Evolutionary conservation across 108 stramenopile species (phyloP), one percentile per base, ranked within the genome.

Genomic region (Pseudonitzschia delicatissima): DNA sequence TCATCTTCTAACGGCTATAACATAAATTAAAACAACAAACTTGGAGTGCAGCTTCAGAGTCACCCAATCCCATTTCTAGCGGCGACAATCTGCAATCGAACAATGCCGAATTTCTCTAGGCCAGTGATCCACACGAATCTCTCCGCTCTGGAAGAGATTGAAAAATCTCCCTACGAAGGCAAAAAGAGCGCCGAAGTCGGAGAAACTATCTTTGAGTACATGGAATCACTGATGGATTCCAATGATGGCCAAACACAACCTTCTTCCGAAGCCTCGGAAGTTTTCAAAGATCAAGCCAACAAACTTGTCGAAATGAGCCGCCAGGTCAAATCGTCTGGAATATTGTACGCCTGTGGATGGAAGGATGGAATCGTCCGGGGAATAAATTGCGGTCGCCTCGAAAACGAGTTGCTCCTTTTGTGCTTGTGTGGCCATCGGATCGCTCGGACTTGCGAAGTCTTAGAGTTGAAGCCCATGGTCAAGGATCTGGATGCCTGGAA

Each of bases 131-230:
- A 13, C 0, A 42, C 15, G 0, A 42, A 23, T 12, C 50, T 70
- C 9, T 50, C 60, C 6, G 18, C 64, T 0, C 37, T 72, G 63
- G 58, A 64, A 39, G 34, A 21, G 0, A 67, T 73, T 33, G 18
- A 15, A 0, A 58, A 67, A 2, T 73, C 72, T 9, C 72, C 72
- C 1, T 73, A 73, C 59, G 28, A 65, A 33, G 23, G n/a, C 9
- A 36, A 60, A 11, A 31, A 13, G 20, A 74, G 49, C 36, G 74
- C 74, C 1, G 74, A 74, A 47, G 61, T 74, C 5, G 74, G 67
- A n/a, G 74, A 74, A 45, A 27, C 62, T 26, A 32, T 74, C 28
- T 74, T 74, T 45, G 62, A 74, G 11, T 31, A 27, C 18, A 49
- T 57, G 13, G 44, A 68, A 45, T 32, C 60, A 6, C 50, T 74